phyloP scores from a whole-genome alignment of 2,329 filamentous ascomycete species.

The Hypoxylon sp. region DNA sequence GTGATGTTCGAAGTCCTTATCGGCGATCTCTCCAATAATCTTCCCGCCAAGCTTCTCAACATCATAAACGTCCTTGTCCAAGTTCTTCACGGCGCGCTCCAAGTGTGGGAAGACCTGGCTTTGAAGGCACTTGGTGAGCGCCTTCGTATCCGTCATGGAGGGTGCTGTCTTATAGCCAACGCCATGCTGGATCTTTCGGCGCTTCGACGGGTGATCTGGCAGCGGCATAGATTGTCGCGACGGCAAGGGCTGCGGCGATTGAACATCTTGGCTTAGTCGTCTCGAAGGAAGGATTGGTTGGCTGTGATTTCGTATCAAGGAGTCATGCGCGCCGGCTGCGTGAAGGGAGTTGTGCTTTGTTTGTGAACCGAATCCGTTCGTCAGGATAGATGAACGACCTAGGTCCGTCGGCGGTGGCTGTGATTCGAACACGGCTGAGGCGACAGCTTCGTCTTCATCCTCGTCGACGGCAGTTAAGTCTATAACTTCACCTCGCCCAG shows the following conservation, averaged over 20 bases:
- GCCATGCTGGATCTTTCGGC: constrained; percentile 32
- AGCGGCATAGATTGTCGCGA: not conserved
- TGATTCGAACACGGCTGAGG: not conserved
- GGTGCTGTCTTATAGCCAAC: constrained; percentile 10
- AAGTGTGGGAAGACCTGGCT: constrained; percentile 50
- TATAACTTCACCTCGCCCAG: constrained; percentile 22
- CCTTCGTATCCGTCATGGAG: constrained; percentile 20
- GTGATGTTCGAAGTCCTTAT: constrained; percentile 43
- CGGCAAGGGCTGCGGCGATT: not conserved
- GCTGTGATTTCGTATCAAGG: constrained; percentile 1
- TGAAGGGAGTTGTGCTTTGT: not conserved
- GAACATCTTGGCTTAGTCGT: not conserved
- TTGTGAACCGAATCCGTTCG: constrained; percentile 6
- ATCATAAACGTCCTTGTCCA: constrained; percentile 42
- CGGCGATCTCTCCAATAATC: constrained; percentile 44
- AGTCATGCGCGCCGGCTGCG: not conserved
- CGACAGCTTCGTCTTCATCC: constrained; percentile 7
- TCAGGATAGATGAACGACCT: not conserved
- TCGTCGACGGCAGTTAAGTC: constrained; percentile 43
- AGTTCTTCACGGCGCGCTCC: constrained; percentile 39
- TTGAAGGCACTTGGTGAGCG: constrained; percentile 45
- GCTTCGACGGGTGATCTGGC: constrained; percentile 32
- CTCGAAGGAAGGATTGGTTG: constrained; percentile 1
- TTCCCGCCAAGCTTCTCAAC: constrained; percentile 43
- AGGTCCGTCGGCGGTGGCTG: not conserved